Evolutionary conservation across 2,329 filamentous ascomycete genomes (phyloP).

Genomic region (Rhexocercosporidium sp.): DNA sequence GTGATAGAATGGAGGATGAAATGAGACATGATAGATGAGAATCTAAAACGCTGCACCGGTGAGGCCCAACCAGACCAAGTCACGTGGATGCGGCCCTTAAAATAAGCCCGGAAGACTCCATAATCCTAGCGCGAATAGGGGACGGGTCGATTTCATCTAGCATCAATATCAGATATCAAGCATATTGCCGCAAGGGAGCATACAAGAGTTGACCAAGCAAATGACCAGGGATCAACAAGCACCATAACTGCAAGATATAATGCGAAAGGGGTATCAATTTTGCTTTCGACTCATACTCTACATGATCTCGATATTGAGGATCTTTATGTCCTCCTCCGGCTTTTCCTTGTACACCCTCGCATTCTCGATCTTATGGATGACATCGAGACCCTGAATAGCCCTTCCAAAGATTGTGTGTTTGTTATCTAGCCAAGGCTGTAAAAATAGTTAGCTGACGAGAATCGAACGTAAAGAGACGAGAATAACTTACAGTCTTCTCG

Average conservation of each 20-base stretch:
- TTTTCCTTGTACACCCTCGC: conserved; percentile 85
- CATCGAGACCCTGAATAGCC: conserved; percentile 87
- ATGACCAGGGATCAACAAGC: not conserved
- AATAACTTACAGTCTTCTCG: conserved; percentile 78
- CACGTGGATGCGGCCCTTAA: no score
- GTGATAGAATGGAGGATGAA: not conserved
- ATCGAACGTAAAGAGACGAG: not conserved
- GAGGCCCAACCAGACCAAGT: no score
- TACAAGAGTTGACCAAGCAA: no score
- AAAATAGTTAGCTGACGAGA: conserved; percentile 22
- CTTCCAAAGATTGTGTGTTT: conserved; percentile 97
- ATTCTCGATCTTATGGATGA: conserved; percentile 96
- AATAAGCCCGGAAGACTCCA: no score
- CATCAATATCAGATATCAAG: no score
- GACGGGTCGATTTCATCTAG: no score
- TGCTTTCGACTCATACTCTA: conserved; percentile 25
- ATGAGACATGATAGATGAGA: no score
- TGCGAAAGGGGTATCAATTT: conserved; percentile 7
- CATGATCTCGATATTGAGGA: conserved; percentile 74
- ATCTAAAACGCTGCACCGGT: no score
- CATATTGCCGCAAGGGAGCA: no score
- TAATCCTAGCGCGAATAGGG: no score
- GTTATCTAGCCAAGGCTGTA: conserved; percentile 84
- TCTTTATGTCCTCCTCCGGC: conserved; percentile 96
- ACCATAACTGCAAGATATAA: not conserved